These are phyloP conservation scores for Cynanchum wilfordii DNA, from an alignment of 257 asterid genomes.

Conservation along the genomic window DNA sequence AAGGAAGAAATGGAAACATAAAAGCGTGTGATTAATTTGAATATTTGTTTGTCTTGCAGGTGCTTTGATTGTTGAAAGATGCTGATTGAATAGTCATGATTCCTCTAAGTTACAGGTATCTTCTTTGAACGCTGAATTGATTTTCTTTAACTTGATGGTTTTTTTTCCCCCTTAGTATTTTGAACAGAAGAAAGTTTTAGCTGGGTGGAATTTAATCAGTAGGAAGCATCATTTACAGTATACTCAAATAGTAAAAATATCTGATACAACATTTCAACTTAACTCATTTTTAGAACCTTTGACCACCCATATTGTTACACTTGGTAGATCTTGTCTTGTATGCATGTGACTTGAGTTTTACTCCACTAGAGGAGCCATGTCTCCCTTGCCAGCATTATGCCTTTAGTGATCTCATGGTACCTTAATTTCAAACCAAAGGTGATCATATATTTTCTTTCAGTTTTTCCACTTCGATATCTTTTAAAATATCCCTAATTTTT, in stretches of 20 bases:
- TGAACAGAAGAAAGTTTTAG: neutral
- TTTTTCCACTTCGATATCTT: neutral
- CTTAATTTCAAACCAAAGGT: neutral
- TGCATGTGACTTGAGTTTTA: neutral
- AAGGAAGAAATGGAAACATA: neutral
- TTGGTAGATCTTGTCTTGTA: neutral
- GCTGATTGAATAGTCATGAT: constrained; percentile 31
- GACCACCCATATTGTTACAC: neutral
- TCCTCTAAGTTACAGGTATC: constrained; percentile 54
- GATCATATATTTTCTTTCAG: neutral
- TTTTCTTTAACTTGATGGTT: neutral
- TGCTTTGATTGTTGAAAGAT: constrained; percentile 49
- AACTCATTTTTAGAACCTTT: neutral
- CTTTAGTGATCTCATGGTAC: neutral
- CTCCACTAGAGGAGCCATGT: neutral
- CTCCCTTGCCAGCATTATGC: neutral
- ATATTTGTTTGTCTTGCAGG: constrained; percentile 41
- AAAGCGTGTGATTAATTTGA: neutral
- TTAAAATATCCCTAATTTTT: neutral
- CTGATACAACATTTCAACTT: neutral
- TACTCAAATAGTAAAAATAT: too few species aligned
- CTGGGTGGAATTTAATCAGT: neutral
- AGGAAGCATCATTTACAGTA: neutral
- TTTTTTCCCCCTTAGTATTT: neutral
- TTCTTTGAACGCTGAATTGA: neutral